These are phyloP conservation scores for Hypoxylon sp. DNA, from an alignment of 2,329 filamentous ascomycete genomes.

Conservation along the genomic window DNA sequence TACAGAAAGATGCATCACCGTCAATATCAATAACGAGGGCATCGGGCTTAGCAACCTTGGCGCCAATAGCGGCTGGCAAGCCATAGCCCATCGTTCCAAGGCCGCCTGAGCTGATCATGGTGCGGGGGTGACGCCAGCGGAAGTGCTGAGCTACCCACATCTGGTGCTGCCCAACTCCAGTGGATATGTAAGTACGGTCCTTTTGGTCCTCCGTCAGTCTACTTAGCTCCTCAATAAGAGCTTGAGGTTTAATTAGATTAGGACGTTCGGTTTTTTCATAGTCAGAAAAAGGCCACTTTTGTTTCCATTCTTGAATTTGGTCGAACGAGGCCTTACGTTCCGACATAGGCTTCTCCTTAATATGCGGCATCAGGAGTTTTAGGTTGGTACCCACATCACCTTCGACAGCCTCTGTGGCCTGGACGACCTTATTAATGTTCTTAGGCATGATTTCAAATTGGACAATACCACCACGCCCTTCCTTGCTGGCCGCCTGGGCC, in stretches of 20 bases:
- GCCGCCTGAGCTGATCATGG: slow-evolving; percentile 96
- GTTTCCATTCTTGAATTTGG: slow-evolving; percentile 92
- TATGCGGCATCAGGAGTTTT: slow-evolving; percentile 78
- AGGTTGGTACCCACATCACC: slow-evolving; percentile 92
- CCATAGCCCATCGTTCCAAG: slow-evolving; percentile 98
- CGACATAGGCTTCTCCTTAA: slow-evolving; percentile 72
- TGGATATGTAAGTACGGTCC: slow-evolving; percentile 88
- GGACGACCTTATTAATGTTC: slow-evolving; percentile 99
- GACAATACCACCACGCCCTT: slow-evolving; percentile 92
- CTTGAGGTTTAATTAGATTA: slow-evolving; percentile 93
- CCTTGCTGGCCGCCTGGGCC: slow-evolving; percentile 85
- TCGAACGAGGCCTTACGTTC: slow-evolving; percentile 88
- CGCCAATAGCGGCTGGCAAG: slow-evolving; percentile 93
- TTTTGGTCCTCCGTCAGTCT: slow-evolving; percentile 85
- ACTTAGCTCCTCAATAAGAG: slow-evolving; percentile 90
- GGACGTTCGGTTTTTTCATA: slow-evolving; percentile 84
- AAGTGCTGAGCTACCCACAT: slow-evolving; percentile 99
- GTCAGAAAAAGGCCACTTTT: slow-evolving; percentile 85
- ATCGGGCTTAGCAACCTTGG: slow-evolving; percentile 85
- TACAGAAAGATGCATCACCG: slow-evolving; percentile 98
- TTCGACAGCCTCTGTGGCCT: slow-evolving; percentile 95
- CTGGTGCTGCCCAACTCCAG: slow-evolving; percentile 97
- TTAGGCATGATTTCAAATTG: slow-evolving; percentile 99
- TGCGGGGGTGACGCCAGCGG: slow-evolving; percentile 90
- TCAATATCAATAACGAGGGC: slow-evolving; percentile 95